These are phyloP conservation scores for Lactarius quietus DNA, from an alignment of 768 basidiomycete genomes.

Conservation along the genomic window DNA sequence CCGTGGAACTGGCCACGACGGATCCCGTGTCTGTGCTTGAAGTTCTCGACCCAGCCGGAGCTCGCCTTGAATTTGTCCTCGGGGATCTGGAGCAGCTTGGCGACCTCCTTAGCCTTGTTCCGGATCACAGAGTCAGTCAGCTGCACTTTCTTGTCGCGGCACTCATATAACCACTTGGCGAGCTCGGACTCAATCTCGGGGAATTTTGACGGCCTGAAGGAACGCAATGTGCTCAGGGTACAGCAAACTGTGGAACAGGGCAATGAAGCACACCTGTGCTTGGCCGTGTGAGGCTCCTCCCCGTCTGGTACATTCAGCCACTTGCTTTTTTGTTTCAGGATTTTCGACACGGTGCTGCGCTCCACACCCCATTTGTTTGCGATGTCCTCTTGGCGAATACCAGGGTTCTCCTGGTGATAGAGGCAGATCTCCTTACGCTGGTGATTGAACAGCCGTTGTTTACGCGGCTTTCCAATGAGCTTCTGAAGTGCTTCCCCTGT, in stretches of 20 bases:
- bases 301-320: constrained; percentile 71
- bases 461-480: constrained; percentile 49
- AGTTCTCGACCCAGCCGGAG: constrained; percentile 89
- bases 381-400: constrained; percentile 80
- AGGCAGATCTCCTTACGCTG: constrained; percentile 75
- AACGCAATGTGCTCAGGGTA: constrained; percentile 20
- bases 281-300: constrained; percentile 56
- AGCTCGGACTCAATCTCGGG: constrained; percentile 70
- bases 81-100: constrained; percentile 49
- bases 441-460: constrained; percentile 68
- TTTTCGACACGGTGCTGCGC: constrained; percentile 92
- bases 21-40: constrained; percentile 80
- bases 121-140: constrained; percentile 68
- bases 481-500: constrained; percentile 23
- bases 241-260: not conserved
- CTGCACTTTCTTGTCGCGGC: constrained; percentile 42
- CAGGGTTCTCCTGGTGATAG: constrained; percentile 60
- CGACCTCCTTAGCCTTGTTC: constrained; percentile 64
- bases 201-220: constrained; percentile 69
- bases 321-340: constrained; percentile 76
- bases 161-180: constrained; percentile 55
- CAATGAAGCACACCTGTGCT: constrained; percentile 53
- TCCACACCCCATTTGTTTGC: constrained; percentile 74
- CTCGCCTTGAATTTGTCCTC: constrained; percentile 87
- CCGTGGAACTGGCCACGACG: constrained; percentile 58